These are phyloP conservation scores for Globisporangium barbulae DNA, from an alignment of 352 stramenopile species.

Conservation along the genomic window DNA sequence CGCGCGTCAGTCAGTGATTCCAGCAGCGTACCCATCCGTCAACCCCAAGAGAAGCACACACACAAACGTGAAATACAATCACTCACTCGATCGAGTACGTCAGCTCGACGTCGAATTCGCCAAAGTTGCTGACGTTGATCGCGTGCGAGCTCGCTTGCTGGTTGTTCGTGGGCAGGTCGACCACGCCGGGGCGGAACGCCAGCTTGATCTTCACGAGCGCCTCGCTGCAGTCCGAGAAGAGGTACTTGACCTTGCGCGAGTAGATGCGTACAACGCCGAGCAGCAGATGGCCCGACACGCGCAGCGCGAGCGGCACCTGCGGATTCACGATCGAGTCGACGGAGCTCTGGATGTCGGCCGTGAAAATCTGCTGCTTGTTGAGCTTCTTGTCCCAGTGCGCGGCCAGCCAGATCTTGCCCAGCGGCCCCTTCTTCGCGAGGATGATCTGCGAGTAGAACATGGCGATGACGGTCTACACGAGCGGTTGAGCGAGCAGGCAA, in stretches of 20 bases:
- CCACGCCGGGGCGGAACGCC: conserved; percentile 87
- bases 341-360: conserved; percentile 95
- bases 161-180: conserved; percentile 65
- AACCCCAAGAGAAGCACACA: neutral
- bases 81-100: conserved; percentile 85
- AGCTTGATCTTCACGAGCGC: conserved; percentile 99
- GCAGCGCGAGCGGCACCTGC: conserved; percentile 94
- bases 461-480: neutral
- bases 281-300: conserved; percentile 96
- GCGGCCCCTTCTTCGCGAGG: conserved; percentile 97
- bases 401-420: conserved; percentile 99
- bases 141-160: conserved; percentile 65
- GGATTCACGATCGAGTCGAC: conserved; percentile 97
- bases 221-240: conserved; percentile 98
- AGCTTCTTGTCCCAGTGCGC: conserved; percentile 99
- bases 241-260: conserved; percentile 96
- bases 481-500: neutral
- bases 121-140: conserved; percentile 86
- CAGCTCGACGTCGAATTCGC: conserved; percentile 82
- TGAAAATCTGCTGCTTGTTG: conserved; percentile 97
- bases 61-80: neutral
- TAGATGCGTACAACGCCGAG: conserved; percentile 99
- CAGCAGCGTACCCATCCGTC: neutral
- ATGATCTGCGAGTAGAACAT: conserved; percentile 99
- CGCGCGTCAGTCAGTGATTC: neutral